These are phyloP conservation scores for Hammondia hammondi DNA, from an alignment of 169 alveolate species.

Conservation along the genomic window DNA sequence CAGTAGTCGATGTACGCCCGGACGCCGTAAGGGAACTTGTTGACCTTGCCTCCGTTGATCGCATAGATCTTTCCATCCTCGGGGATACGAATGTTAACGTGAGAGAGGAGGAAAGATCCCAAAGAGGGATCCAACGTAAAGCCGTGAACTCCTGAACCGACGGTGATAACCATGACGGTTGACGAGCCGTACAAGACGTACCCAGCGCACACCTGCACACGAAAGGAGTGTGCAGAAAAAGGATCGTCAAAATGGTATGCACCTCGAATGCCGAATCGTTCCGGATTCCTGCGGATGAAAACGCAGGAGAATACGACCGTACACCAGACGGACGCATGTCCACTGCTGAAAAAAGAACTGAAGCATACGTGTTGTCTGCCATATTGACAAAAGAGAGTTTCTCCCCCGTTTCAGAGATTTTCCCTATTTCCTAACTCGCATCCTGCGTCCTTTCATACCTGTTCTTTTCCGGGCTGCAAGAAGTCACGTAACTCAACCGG, in stretches of 20 bases:
- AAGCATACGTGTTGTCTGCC: background rate
- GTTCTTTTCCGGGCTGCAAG: slow-evolving; percentile 73
- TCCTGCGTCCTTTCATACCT: slow-evolving; percentile 35
- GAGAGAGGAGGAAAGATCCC: slow-evolving; percentile 76
- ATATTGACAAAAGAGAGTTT: background rate
- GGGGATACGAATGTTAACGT: slow-evolving; percentile 73
- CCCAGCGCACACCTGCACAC: slow-evolving; percentile 75
- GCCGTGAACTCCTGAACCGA: slow-evolving; percentile 75
- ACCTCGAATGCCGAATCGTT: too few species aligned
- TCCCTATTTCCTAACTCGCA: background rate
- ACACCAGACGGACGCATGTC: background rate
- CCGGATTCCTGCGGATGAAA: too few species aligned
- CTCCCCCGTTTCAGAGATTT: background rate
- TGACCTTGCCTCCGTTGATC: slow-evolving; percentile 76
- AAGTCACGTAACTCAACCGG: slow-evolving; percentile 72
- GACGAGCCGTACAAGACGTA: slow-evolving; percentile 80
- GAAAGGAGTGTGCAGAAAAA: background rate
- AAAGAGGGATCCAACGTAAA: slow-evolving; percentile 78
- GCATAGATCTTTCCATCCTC: slow-evolving; percentile 60
- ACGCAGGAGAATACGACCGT: background rate
- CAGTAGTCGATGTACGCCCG: slow-evolving; percentile 51
- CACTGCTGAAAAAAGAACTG: background rate
- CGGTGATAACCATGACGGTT: slow-evolving; percentile 63
- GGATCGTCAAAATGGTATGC: too few species aligned
- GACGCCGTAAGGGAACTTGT: slow-evolving; percentile 67